Evolutionary conservation across 768 basidiomycete species (phyloP).

Genomic region (Candolleomyces efflorescens): DNA sequence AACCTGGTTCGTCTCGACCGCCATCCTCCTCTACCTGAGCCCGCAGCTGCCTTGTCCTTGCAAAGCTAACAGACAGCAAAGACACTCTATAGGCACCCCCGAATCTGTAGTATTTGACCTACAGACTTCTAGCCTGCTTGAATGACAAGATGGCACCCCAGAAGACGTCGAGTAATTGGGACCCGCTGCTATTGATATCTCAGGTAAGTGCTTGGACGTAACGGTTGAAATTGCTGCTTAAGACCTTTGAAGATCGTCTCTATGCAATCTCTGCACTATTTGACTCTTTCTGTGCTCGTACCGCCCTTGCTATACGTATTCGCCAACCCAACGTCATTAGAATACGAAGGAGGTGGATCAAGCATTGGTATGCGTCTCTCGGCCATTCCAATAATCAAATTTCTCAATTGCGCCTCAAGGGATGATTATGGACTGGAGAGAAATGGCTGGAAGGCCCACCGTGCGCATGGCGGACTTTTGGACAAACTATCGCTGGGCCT

Average conservation of each 20-base stretch:
- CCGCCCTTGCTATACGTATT: constrained; percentile 76
- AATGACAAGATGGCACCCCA: constrained; percentile 30
- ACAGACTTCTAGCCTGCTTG: background rate
- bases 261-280: constrained; percentile 90
- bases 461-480: constrained; percentile 65
- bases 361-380: constrained; percentile 58
- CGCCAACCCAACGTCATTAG: constrained; percentile 65
- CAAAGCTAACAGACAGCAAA: background rate
- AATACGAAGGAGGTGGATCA: constrained; percentile 75
- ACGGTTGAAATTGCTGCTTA: background rate
- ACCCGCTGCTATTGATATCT: constrained; percentile 82
- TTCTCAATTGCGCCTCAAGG: constrained; percentile 32
- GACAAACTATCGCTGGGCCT: constrained; percentile 65
- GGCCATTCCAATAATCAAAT: background rate
- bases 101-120: background rate
- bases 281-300: constrained; percentile 77
- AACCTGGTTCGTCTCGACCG: too few species aligned
- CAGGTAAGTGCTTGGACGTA: constrained; percentile 49
- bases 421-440: constrained; percentile 97
- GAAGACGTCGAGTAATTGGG: constrained; percentile 62
- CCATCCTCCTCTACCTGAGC: too few species aligned
- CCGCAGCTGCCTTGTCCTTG: background rate
- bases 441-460: constrained; percentile 85
- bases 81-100: background rate
- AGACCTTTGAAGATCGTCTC: constrained; percentile 71